These are phyloP conservation scores for Plasmodium berghei DNA, from an alignment of 169 alveolate genomes.

Conservation along the genomic window DNA sequence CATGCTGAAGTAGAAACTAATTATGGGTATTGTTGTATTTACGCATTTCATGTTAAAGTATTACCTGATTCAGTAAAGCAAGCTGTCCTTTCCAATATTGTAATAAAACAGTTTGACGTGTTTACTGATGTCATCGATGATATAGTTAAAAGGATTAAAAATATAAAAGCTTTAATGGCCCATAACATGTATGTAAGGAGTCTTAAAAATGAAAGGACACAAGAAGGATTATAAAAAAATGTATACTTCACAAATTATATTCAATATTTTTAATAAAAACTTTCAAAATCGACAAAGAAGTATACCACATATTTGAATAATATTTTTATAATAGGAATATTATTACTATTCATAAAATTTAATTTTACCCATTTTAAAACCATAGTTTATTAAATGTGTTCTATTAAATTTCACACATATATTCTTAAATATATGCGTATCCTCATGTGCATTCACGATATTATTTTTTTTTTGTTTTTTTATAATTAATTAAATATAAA, in stretches of 20 bases:
- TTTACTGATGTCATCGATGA: slow-evolving; percentile 89
- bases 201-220: slow-evolving; percentile 71
- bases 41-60: slow-evolving; percentile 89
- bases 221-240: slow-evolving; percentile 48
- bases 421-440: neutral
- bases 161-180: slow-evolving; percentile 59
- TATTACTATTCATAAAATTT: too few relatives aligned
- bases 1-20: slow-evolving; percentile 90
- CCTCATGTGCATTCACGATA: too few relatives aligned
- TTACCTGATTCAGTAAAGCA: slow-evolving; percentile 87
- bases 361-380: too few relatives aligned
- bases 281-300: too few relatives aligned
- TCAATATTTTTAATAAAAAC: neutral
- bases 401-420: neutral
- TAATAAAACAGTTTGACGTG: slow-evolving; percentile 84
- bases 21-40: slow-evolving; percentile 87
- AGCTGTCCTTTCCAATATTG: slow-evolving; percentile 85
- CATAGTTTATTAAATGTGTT: too few relatives aligned
- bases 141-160: slow-evolving; percentile 78
- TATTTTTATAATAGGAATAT: too few relatives aligned
- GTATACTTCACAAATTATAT: neutral
- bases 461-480: slow-evolving; percentile 1
- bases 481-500: neutral
- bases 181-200: slow-evolving; percentile 76
- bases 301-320: too few relatives aligned